Evolutionary conservation across 129 eudicot genomes (phyloP).

Genomic region (Gnaphalium uliginosum): DNA sequence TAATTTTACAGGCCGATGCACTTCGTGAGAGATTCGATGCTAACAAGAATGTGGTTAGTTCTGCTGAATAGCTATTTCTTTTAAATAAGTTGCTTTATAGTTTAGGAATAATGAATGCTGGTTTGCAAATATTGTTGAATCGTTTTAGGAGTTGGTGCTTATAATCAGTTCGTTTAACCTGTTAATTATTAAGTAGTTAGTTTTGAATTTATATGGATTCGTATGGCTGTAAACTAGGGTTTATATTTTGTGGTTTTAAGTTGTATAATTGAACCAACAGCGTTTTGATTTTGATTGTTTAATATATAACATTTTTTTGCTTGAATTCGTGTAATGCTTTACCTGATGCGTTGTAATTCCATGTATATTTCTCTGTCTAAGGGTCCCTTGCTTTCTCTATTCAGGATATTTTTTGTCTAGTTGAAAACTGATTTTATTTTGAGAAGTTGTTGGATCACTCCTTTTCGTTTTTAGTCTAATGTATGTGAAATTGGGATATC

Average conservation of each 20-base stretch:
- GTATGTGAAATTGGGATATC: not conserved
- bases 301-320: not conserved
- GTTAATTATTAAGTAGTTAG: not conserved
- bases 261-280: not conserved
- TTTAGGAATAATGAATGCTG: not conserved
- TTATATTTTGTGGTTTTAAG: not conserved
- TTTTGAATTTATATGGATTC: not conserved
- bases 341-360: not conserved
- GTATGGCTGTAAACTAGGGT: not conserved
- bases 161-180: not conserved
- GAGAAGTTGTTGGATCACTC: not conserved
- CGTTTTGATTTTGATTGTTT: not conserved
- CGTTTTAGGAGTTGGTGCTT: not conserved
- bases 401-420: not conserved
- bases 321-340: not conserved
- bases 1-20: slow-evolving; percentile 66
- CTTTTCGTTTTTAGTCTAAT: not conserved
- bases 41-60: slow-evolving; percentile 71
- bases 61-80: not conserved
- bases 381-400: not conserved
- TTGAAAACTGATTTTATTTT: not conserved
- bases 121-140: not conserved
- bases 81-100: no score
- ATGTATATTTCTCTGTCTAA: not conserved
- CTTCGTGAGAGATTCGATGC: slow-evolving; percentile 85